Conservation (phyloP, 768 basidiomycete genomes). For the Pholiota molesta region DNA sequence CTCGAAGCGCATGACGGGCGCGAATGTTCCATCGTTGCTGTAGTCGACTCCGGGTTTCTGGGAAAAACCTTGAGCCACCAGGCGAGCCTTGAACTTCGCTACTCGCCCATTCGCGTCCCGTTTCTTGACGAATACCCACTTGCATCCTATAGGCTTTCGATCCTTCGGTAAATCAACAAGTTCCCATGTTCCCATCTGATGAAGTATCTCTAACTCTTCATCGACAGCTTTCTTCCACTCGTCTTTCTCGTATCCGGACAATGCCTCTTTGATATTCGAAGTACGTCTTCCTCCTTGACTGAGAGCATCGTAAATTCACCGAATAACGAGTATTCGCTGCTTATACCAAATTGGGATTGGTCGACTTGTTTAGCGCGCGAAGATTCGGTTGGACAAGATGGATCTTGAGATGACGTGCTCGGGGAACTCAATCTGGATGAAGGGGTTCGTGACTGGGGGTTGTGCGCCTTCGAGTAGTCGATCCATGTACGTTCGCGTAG, state of each 20-base stretch:
- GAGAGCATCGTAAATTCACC: too few relatives aligned
- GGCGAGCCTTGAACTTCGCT: constrained; percentile 32
- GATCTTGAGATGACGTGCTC: too few relatives aligned
- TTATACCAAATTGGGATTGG: too few relatives aligned
- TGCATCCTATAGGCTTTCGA: constrained; percentile 27
- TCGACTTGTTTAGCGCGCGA: too few relatives aligned
- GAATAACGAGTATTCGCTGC: too few relatives aligned
- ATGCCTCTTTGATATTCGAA: constrained; percentile 8
- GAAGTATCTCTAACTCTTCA: constrained; percentile 26
- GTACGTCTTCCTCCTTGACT: background rate
- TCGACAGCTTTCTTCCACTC: constrained; percentile 29
- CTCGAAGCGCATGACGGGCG: constrained; percentile 33
- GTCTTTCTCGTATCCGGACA: constrained; percentile 1
- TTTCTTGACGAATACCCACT: constrained; percentile 40
- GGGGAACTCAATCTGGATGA: too few relatives aligned
- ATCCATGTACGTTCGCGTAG: too few relatives aligned
- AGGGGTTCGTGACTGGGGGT: too few relatives aligned
- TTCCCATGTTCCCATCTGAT: constrained; percentile 32
- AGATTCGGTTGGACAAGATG: too few relatives aligned
- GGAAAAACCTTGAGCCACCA: constrained; percentile 37
- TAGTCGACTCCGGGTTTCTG: constrained; percentile 43
- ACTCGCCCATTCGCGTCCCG: constrained; percentile 33
- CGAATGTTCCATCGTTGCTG: constrained; percentile 26
- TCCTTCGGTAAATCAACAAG: constrained; percentile 25
- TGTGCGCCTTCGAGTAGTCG: too few relatives aligned